Percentiles rank a stretch among this genome's conserved stretches.
phyloP scores from a whole-genome alignment of 2,329 filamentous ascomycete species.

The Fusarium gaditjirri region DNA sequence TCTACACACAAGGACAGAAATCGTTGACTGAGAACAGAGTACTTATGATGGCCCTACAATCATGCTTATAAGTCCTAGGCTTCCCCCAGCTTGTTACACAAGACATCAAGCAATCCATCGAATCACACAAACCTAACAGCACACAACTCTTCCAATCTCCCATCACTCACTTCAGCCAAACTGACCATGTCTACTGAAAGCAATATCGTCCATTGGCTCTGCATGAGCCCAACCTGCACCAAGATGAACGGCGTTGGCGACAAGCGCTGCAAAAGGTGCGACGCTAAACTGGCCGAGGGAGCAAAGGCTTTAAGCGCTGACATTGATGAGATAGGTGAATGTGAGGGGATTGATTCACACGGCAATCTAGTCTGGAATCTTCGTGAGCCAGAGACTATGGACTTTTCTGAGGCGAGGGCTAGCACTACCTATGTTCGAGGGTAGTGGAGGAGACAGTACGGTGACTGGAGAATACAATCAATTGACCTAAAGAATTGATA shows the following conservation, averaged over 20 bases:
- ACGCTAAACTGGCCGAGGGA: not conserved
- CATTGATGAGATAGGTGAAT: fast-evolving
- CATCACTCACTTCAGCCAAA: not conserved
- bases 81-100: not conserved
- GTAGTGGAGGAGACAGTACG: fast-evolving
- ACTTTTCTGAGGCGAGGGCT: not conserved
- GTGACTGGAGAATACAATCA: fast-evolving
- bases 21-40: not conserved
- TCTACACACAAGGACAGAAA: fast-evolving
- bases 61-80: not conserved
- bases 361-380: not conserved
- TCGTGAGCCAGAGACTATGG: not conserved
- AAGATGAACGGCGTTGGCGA: fast-evolving
- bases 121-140: not conserved
- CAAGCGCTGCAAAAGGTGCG: not conserved
- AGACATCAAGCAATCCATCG: not conserved
- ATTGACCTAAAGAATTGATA: fast-evolving
- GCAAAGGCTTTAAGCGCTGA: not conserved
- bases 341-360: fast-evolving
- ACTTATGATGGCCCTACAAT: fast-evolving
- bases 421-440: not conserved
- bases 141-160: too few relatives aligned
- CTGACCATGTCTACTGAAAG: not conserved
- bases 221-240: not conserved
- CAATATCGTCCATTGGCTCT: not conserved